Percentiles rank a stretch among this genome's conserved stretches.
These are phyloP conservation scores for Cladorrhinum samala DNA, from an alignment of 495 filamentous ascomycete genomes.

Conservation along the genomic window DNA sequence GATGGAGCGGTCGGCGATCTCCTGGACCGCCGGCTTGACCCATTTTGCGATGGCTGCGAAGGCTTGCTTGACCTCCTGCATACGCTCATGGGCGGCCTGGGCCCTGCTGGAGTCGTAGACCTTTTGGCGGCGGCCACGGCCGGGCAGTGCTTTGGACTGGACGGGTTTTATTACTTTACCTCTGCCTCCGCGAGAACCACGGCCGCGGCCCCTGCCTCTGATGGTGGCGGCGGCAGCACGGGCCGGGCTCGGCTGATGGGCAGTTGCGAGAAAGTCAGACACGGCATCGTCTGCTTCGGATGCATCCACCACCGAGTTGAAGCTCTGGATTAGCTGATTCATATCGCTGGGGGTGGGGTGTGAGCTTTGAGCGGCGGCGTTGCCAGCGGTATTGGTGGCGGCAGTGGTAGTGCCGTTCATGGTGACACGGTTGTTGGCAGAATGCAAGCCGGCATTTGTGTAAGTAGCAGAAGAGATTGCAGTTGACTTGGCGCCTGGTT, in stretches of 20 bases:
- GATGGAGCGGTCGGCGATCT: conserved; percentile 36
- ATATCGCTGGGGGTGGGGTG: not conserved
- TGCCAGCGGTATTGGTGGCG: not conserved
- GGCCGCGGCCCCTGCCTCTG: conserved; percentile 25
- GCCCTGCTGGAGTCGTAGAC: conserved; percentile 30
- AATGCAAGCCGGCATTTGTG: not conserved
- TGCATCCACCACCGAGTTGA: conserved; percentile 3
- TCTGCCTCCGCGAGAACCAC: conserved; percentile 12
- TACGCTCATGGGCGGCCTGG: conserved; percentile 44
- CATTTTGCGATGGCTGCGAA: conserved; percentile 31
- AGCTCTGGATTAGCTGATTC: conserved; percentile 5
- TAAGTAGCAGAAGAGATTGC: not conserved
- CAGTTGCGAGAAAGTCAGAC: conserved; percentile 9
- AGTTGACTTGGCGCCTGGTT: not conserved
- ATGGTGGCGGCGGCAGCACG: conserved; percentile 15
- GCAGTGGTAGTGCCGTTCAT: not conserved
- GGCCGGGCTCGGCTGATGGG: conserved; percentile 20
- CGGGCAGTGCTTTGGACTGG: conserved; percentile 26
- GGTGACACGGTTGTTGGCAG: conserved; percentile 5
- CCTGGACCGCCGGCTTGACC: conserved; percentile 37
- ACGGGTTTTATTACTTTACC: conserved; percentile 29
- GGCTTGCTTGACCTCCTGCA: conserved; percentile 34
- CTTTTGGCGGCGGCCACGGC: conserved; percentile 40
- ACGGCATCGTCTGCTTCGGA: conserved; percentile 21
- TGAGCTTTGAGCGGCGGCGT: not conserved